Evolutionary conservation across 2,329 filamentous ascomycete genomes (phyloP).

Genomic region (Hypoxylon sp.): DNA sequence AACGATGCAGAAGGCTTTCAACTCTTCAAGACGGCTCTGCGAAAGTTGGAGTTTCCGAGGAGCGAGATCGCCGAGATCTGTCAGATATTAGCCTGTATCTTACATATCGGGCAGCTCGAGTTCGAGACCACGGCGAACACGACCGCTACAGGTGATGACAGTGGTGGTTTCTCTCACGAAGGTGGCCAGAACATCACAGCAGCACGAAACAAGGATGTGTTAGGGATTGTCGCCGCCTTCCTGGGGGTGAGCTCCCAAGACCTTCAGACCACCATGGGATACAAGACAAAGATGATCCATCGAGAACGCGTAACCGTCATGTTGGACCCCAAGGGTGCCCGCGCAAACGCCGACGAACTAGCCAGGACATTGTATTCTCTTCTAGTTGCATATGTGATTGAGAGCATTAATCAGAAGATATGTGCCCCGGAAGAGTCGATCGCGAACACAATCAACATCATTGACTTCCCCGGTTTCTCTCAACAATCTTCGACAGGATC

Average conservation of each 20-base stretch:
- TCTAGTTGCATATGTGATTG: slow-evolving; percentile 92
- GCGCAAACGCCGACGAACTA: slow-evolving; percentile 92
- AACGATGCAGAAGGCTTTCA: slow-evolving; percentile 97
- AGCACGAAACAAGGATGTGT: slow-evolving; percentile 93
- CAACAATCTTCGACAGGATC: slow-evolving; percentile 88
- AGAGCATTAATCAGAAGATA: slow-evolving; percentile 89
- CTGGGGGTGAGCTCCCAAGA: slow-evolving; percentile 86
- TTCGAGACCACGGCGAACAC: slow-evolving; percentile 89
- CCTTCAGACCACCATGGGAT: slow-evolving; percentile 89
- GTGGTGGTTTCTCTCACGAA: slow-evolving; percentile 95
- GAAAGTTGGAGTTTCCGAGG: slow-evolving; percentile 93
- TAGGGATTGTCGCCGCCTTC: slow-evolving; percentile 92
- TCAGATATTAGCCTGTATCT: slow-evolving; percentile 90
- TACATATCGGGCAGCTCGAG: slow-evolving; percentile 98
- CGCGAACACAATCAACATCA: slow-evolving; percentile 92
- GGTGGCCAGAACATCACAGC: slow-evolving; percentile 87
- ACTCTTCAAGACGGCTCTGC: slow-evolving; percentile 94
- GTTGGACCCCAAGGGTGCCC: slow-evolving; percentile 92
- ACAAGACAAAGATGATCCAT: slow-evolving; percentile 97
- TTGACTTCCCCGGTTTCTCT: slow-evolving; percentile 96
- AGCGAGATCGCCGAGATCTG: slow-evolving; percentile 97
- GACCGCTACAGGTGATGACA: slow-evolving; percentile 85
- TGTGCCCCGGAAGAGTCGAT: slow-evolving; percentile 91
- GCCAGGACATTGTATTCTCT: slow-evolving; percentile 94
- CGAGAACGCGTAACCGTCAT: slow-evolving; percentile 98